These are phyloP conservation scores for Lentinus polychrous DNA, from an alignment of 1,284 basidiomycete genomes.

Conservation along the genomic window DNA sequence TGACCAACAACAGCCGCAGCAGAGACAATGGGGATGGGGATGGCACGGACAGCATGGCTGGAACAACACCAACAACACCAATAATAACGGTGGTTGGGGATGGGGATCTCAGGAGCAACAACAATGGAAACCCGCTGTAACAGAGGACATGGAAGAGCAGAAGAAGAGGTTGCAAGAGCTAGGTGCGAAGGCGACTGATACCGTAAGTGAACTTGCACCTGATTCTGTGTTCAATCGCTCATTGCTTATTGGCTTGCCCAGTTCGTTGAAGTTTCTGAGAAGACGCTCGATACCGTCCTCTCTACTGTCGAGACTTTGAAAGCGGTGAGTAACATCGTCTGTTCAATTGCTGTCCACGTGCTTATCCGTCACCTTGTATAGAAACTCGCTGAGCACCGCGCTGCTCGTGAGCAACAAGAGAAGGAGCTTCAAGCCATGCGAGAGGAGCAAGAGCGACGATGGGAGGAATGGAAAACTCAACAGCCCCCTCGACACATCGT, in stretches of 20 bases:
- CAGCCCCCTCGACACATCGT: slow-evolving; percentile 6
- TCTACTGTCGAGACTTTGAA: slow-evolving; percentile 51
- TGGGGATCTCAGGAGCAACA: slow-evolving; percentile 16
- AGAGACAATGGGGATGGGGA: background rate
- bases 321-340: slow-evolving; percentile 34
- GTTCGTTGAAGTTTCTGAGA: slow-evolving; percentile 62
- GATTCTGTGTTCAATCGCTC: slow-evolving; percentile 1
- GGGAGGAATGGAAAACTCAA: slow-evolving; percentile 27
- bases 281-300: slow-evolving; percentile 57
- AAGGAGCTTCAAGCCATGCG: slow-evolving; percentile 22
- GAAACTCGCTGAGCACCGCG: slow-evolving; percentile 58
- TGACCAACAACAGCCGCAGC: too few species aligned
- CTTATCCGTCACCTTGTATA: slow-evolving; percentile 21
- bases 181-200: slow-evolving; percentile 46
- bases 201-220: slow-evolving; percentile 32
- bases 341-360: background rate
- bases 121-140: slow-evolving; percentile 14
- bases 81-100: slow-evolving; percentile 2
- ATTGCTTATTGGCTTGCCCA: slow-evolving; percentile 18
- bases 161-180: slow-evolving; percentile 37
- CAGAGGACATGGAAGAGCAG: slow-evolving; percentile 23
- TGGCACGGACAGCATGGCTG: background rate
- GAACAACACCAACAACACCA: slow-evolving; percentile 1
- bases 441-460: slow-evolving; percentile 28
- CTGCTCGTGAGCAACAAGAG: slow-evolving; percentile 39